phyloP scores from a whole-genome alignment of 2,329 filamentous ascomycete genomes.

The Beauveria sp. region DNA sequence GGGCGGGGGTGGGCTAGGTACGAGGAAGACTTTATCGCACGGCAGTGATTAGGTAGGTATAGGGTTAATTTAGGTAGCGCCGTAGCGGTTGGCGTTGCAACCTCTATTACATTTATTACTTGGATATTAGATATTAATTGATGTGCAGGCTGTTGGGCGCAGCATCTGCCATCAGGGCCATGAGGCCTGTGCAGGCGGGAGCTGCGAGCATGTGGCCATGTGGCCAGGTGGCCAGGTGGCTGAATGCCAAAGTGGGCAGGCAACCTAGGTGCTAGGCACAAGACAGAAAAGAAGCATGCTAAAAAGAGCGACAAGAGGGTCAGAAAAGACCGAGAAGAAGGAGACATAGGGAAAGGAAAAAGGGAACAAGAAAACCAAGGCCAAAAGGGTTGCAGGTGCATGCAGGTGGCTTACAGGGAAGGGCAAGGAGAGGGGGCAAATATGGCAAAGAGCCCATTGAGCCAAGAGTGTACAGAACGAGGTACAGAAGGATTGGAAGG shows the following conservation, averaged over 20 bases:
- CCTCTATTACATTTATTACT: too few relatives aligned
- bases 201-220: not conserved
- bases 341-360: not conserved
- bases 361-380: not conserved
- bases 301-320: not conserved
- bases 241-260: not conserved
- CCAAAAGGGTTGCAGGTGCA: not conserved
- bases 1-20: not conserved
- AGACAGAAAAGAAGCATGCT: not conserved
- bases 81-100: too few relatives aligned
- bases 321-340: not conserved
- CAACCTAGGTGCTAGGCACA: too few relatives aligned
- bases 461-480: not conserved
- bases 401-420: constrained; percentile 2
- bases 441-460: too few relatives aligned
- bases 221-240: not conserved
- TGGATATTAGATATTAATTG: too few relatives aligned
- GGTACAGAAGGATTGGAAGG: not conserved
- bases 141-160: too few relatives aligned
- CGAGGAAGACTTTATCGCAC: too few relatives aligned
- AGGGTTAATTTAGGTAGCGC: too few relatives aligned
- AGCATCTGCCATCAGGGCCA: not conserved
- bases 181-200: not conserved
- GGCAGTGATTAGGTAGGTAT: too few relatives aligned
- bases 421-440: not conserved